A percentile compares a stretch with the other conserved stretches of the same genome.
These are phyloP conservation scores for Lenwebbia sp. DNA, from an alignment of 345 rosid genomes.

Conservation along the genomic window DNA sequence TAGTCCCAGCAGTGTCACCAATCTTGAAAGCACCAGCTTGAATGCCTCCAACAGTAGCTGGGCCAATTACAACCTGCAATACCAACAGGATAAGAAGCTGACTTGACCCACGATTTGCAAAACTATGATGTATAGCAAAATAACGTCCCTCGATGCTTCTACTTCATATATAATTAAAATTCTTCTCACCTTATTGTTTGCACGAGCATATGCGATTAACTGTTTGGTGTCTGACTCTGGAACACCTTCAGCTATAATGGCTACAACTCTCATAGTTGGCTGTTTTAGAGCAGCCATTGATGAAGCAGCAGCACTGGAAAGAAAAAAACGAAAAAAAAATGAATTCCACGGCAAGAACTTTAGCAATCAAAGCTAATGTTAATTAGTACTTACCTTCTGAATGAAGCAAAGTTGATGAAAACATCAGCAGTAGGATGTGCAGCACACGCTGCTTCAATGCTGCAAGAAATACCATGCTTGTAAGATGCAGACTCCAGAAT, in stretches of 20 bases:
- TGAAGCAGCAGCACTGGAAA: conserved; percentile 88
- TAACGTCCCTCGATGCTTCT: background rate
- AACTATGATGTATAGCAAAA: background rate
- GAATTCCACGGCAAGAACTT: background rate
- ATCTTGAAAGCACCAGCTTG: conserved; percentile 99
- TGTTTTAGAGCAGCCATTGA: conserved; percentile 95
- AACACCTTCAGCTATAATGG: conserved; percentile 98
- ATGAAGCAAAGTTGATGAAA: conserved; percentile 91
- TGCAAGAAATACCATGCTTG: conserved; percentile 23
- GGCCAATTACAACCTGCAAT: conserved; percentile 90
- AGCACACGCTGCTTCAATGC: conserved; percentile 88
- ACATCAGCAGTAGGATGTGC: conserved; percentile 97
- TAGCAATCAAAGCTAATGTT: background rate
- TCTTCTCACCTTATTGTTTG: conserved; percentile 73
- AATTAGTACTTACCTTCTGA: conserved; percentile 46
- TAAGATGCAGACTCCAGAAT: background rate
- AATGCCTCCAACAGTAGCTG: conserved; percentile 97
- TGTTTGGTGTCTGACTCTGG: conserved; percentile 94
- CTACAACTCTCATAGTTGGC: conserved; percentile 89
- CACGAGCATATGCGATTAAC: conserved; percentile 80
- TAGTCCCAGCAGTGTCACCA: conserved; percentile 99
- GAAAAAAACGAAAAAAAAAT: background rate
- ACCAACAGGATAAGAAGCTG: conserved; percentile 5
- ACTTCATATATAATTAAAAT: background rate
- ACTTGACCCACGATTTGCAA: background rate